Conservation (phyloP, 1,284 basidiomycete genomes). For the Microbotryomycetes sp. region DNA sequence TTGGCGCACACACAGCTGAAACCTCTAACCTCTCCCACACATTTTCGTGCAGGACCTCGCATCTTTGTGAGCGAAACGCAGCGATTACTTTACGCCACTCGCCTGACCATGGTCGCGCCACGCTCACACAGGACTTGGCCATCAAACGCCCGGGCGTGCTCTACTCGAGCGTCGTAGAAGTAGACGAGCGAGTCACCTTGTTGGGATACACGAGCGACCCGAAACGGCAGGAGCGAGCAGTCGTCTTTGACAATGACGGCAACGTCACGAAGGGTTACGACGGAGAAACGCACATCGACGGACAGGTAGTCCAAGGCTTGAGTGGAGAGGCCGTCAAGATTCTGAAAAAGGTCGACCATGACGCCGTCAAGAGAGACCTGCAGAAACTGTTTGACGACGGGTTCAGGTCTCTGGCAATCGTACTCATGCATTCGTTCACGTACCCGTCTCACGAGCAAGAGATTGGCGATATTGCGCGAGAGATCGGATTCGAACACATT, state of each 20-base stretch:
- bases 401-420: constrained; percentile 75
- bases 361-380: constrained; percentile 49
- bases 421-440: constrained; percentile 87
- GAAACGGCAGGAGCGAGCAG: constrained; percentile 60
- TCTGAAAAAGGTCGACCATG: constrained; percentile 60
- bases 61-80: constrained; percentile 3
- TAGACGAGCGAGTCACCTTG: constrained; percentile 51
- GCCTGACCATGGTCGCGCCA: neutral
- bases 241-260: constrained; percentile 57
- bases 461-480: constrained; percentile 64
- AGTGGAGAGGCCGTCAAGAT: constrained; percentile 88
- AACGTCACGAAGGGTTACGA: constrained; percentile 59
- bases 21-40: neutral
- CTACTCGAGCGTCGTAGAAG: constrained; percentile 73
- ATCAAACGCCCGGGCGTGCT: constrained; percentile 57
- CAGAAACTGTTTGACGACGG: constrained; percentile 63
- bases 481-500: constrained; percentile 77
- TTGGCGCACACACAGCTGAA: neutral
- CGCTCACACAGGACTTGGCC: constrained; percentile 33
- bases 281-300: constrained; percentile 63
- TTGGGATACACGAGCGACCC: constrained; percentile 91
- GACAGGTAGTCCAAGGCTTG: constrained; percentile 52
- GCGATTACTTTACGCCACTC: neutral
- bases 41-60: neutral
- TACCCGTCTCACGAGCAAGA: constrained; percentile 64